Evolutionary conservation across 2,329 filamentous ascomycete genomes (phyloP), one percentile per base, ranked within the genome.

Genomic region (Penicillium sp.): DNA sequence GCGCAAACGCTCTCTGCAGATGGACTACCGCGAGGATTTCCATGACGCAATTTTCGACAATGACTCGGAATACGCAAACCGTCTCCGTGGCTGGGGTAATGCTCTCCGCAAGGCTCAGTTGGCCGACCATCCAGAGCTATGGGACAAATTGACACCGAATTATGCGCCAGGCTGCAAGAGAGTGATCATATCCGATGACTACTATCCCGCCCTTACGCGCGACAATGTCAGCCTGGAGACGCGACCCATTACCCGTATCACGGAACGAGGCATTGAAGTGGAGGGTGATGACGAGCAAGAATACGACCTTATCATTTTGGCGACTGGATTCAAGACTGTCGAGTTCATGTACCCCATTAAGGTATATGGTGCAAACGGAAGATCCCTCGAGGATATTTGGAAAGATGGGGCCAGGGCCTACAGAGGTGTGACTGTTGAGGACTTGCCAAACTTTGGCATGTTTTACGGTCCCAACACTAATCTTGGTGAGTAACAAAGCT

Each of bases 381-480:
- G 74, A 5, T 52, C 76, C 0, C 69, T 86, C 21, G 66, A 71
- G 0, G 76, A 82, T 9, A 75, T 85, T n/a, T 87, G 84, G 84
- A 68, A 71, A n/a, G 68, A 74, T 3, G 83, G 82, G 8, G 80
- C 83, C 0, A 71, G 67, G 22, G 84, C 83, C 11, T 76, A 81
- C 13, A 78, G 81, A 57, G 82, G 83, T 48, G 77, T 82, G 5
- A 78, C 77, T 0, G 79, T 84, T 3, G 79, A 82, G 52, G 73
- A 74, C 6, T 71, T 85, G 49, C 82, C 82, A 1, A 85, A 85
- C 57, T 84, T 84, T 60, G 81, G 74, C 47, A 82, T 85, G 76
- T 74, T 85, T 49, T 85, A 85, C 67, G 84, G 83, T 0, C 83
- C 82, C 3, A 86, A 84, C 67, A 85, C 81, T 2, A 82, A 81